These are phyloP conservation scores for Grifola frondosa DNA, from an alignment of 1,284 basidiomycete genomes.

Conservation along the genomic window DNA sequence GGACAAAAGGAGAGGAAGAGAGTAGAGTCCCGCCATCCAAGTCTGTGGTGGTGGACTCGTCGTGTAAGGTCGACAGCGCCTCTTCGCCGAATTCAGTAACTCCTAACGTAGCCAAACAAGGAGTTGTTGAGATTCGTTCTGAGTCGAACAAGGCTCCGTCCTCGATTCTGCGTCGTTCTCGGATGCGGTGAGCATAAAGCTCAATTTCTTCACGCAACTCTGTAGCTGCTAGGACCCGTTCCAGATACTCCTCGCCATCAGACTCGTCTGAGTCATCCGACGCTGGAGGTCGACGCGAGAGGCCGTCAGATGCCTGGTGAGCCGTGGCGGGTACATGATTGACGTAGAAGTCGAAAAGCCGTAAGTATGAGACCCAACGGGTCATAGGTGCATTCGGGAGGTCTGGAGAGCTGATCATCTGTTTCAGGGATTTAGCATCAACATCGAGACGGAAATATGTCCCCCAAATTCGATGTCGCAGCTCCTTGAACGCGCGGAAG, in stretches of 20 bases:
- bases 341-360: conserved; percentile 32
- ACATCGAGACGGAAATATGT: conserved; percentile 34
- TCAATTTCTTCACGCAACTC: too few species aligned
- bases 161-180: too few species aligned
- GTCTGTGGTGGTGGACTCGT: too few species aligned
- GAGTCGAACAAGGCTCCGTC: too few species aligned
- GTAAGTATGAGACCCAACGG: conserved; percentile 34
- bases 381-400: conserved; percentile 35
- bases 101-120: too few species aligned
- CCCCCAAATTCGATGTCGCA: conserved; percentile 31
- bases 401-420: conserved; percentile 36
- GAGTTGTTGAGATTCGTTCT: too few species aligned
- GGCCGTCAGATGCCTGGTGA: conserved; percentile 30
- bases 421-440: conserved; percentile 34
- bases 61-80: too few species aligned
- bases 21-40: too few species aligned
- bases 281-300: conserved; percentile 29
- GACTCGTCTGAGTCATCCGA: conserved; percentile 19
- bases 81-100: too few species aligned
- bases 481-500: conserved; percentile 32
- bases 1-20: too few species aligned
- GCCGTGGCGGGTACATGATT: conserved; percentile 31
- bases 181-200: too few species aligned
- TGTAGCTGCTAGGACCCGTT: too few species aligned
- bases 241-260: conserved; percentile 13